Evolutionary conservation across 192 early-diverging fungal genomes (phyloP).

Genomic region (Cetraspora pellucida): DNA sequence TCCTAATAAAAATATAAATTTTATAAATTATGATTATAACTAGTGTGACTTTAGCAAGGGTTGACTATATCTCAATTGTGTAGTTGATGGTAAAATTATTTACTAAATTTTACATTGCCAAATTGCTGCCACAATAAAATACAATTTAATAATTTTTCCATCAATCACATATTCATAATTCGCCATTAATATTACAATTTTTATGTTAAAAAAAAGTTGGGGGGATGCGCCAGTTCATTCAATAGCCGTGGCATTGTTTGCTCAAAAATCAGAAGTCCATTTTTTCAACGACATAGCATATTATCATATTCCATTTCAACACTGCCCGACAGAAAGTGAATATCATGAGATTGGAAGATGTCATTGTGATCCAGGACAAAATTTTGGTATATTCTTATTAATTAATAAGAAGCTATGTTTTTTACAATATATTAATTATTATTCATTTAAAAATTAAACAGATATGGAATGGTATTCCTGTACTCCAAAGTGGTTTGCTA

Average conservation of each 20-base stretch:
- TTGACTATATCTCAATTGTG: no score
- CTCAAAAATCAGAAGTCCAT: slow-evolving; percentile 66
- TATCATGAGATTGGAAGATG: slow-evolving; percentile 48
- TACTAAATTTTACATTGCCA: no score
- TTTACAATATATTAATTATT: not conserved
- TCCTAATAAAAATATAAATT: no score
- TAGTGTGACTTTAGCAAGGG: no score
- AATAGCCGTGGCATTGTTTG: slow-evolving; percentile 61
- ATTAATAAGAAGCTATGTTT: not conserved
- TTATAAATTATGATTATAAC: no score
- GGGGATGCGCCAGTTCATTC: slow-evolving; percentile 77
- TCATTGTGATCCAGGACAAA: slow-evolving; percentile 52
- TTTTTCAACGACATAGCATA: slow-evolving; percentile 79
- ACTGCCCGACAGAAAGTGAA: slow-evolving; percentile 65
- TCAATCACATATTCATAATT: no score
- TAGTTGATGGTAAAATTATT: no score
- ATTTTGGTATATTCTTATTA: slow-evolving; percentile 47
- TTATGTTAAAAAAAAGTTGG: slow-evolving; percentile 44
- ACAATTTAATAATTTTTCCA: no score
- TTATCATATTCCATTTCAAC: slow-evolving; percentile 64
- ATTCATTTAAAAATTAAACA: not conserved
- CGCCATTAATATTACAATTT: no score
- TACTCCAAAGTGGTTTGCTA: not conserved
- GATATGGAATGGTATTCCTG: not conserved
- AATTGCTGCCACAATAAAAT: no score